Evolutionary conservation across 2,329 filamentous ascomycete species (phyloP), one percentile per base, ranked within the genome.

Genomic region (Anthostomella pinea): DNA sequence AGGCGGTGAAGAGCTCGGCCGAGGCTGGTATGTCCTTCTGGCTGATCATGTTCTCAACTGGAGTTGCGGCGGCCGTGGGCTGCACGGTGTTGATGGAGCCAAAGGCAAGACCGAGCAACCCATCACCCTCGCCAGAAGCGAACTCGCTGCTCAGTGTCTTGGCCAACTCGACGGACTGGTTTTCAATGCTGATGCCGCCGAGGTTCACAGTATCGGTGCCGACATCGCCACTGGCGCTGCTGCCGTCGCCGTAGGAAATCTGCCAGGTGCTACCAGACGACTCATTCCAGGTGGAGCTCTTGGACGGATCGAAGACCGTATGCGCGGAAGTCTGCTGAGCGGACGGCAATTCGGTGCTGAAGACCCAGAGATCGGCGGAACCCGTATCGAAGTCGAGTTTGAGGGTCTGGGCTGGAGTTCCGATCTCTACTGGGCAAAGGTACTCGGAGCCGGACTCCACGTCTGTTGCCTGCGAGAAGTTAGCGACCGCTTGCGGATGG

Each of bases 311-410:
- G 51, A 79, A 87, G 43, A 79, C 65, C 8, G 62, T 68, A 56
- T 82, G 77, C 14, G 64, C 60, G 14, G 60, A 58, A n/a, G n/a
- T n/a, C 39, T 60, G 57, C 20, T 57, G 53, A 3, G 45, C 42
- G 10, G 60, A 50, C 14, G 66, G 57, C 8, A 79, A 60, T 30
- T 70, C 63, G 6, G 69, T 73, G 9, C 76, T 80, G 62, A 74
- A 77, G 35, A 79, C 75, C 83, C 81, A 87, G 15, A 84, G 67
- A 64, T 87, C 83, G 14, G 81, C 72, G 8, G 79, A 84, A 14
- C 82, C 82, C 24, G 82, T 85, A 56, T 87, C 83, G 43, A 87
- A 85, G 52, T 85, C 75, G 10, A 86, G 59, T 45, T 70, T 72
- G 27, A 81, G 48, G 29, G 63, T 77, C 64, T 87, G 82, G 2